phyloP scores from a whole-genome alignment of 1,139 yeast genomes.

The Sugiyamaella pinicola region DNA sequence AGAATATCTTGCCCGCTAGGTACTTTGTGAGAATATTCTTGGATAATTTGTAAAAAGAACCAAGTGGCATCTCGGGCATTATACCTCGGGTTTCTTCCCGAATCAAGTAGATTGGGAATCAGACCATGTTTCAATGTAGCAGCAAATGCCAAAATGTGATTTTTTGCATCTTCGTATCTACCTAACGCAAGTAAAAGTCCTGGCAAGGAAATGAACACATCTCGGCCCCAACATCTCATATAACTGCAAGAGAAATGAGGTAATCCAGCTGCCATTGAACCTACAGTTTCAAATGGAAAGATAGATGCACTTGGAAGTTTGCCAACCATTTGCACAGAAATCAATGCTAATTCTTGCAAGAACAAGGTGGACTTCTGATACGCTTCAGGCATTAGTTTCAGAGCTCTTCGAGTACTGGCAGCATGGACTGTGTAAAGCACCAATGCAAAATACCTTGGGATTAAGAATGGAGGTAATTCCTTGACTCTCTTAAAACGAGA shows the following conservation, averaged over 20 bases:
- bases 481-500: conserved; percentile 66
- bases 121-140: conserved; percentile 92
- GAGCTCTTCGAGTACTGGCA: conserved; percentile 70
- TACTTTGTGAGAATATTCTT: conserved; percentile 69
- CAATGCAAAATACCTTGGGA: conserved; percentile 85
- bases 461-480: conserved; percentile 70
- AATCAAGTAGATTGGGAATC: conserved; percentile 89
- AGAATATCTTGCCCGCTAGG: conserved; percentile 72
- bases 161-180: conserved; percentile 74
- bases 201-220: conserved; percentile 82
- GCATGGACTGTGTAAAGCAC: conserved; percentile 80
- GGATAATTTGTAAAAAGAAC: conserved; percentile 87
- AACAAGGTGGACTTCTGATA: conserved; percentile 68
- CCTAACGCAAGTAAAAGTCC: conserved; percentile 81
- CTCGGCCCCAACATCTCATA: conserved; percentile 99
- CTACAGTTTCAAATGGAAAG: conserved; percentile 58
- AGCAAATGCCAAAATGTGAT: conserved; percentile 85
- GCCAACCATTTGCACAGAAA: conserved; percentile 89
- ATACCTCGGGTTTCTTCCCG: conserved; percentile 90
- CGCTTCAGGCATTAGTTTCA: conserved; percentile 56
- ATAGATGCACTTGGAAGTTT: conserved; percentile 73
- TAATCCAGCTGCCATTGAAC: conserved; percentile 91
- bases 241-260: conserved; percentile 90
- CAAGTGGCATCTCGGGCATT: conserved; percentile 98
- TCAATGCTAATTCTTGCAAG: conserved; percentile 75